A percentile compares a stretch with the other conserved stretches of the same genome.
These are phyloP conservation scores for Narthecium ossifragum DNA, from an alignment of 106 monocot species.

Conservation along the genomic window DNA sequence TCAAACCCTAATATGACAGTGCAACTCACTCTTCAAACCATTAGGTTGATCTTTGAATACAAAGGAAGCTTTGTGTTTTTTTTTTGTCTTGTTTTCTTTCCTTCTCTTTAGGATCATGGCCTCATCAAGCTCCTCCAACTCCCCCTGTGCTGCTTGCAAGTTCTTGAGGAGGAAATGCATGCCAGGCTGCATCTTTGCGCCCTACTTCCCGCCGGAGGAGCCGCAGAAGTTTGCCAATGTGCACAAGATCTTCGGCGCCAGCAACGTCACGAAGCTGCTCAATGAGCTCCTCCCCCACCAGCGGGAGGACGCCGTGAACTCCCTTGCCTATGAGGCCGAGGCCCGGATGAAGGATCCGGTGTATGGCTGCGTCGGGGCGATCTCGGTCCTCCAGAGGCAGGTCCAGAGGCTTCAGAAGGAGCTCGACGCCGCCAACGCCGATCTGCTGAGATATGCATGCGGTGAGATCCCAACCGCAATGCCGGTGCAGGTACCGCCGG, in stretches of 20 bases:
- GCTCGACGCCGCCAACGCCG: conserved; percentile 41
- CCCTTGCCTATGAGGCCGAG: conserved; percentile 66
- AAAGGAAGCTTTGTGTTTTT: too few species aligned
- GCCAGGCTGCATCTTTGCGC: conserved; percentile 63
- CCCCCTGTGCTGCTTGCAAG: conserved; percentile 72
- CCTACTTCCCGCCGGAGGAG: conserved; percentile 62
- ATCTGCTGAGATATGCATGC: conserved; percentile 39
- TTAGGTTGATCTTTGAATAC: too few species aligned
- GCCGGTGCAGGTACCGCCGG: not conserved
- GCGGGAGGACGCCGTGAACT: conserved; percentile 62
- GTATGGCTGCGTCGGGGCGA: conserved; percentile 60
- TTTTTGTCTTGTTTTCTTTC: too few species aligned
- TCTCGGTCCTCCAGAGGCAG: conserved; percentile 53
- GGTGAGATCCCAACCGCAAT: conserved; percentile 8
- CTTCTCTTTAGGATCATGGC: conserved; percentile 8
- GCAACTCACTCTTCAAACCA: too few species aligned
- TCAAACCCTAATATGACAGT: too few species aligned
- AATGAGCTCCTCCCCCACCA: conserved; percentile 54
- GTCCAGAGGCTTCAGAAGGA: conserved; percentile 48
- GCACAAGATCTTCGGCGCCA: conserved; percentile 66
- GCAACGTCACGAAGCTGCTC: conserved; percentile 62
- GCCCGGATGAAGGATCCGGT: conserved; percentile 50
- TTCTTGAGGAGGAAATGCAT: conserved; percentile 58
- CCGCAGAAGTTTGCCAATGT: conserved; percentile 61
- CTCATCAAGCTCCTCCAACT: conserved; percentile 13